Evolutionary conservation across 768 basidiomycete genomes (phyloP).

Genomic region (Boletus fagicola): DNA sequence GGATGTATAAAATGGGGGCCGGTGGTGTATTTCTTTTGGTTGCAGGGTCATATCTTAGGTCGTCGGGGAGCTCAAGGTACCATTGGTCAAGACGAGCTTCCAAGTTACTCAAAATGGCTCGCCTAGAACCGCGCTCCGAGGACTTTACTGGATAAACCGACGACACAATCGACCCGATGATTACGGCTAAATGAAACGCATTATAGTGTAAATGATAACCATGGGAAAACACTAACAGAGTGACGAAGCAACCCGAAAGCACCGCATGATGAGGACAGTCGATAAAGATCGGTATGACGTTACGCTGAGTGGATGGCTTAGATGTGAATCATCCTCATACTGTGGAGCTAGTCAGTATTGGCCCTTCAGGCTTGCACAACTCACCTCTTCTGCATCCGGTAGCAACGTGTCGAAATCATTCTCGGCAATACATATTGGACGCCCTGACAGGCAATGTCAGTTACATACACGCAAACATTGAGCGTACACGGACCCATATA

Average conservation of each 20-base stretch:
- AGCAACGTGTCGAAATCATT: constrained; percentile 67
- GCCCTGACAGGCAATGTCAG: constrained; percentile 41
- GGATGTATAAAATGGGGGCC: constrained; percentile 65
- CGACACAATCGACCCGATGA: constrained; percentile 64
- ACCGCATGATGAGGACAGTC: constrained; percentile 46
- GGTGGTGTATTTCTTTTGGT: constrained; percentile 54
- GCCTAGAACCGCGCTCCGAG: constrained; percentile 44
- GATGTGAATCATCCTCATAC: constrained; percentile 61
- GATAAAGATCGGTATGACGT: constrained; percentile 40
- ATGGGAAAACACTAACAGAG: constrained; percentile 47
- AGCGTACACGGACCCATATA: constrained; percentile 57
- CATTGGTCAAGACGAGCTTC: constrained; percentile 72
- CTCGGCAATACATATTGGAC: constrained; percentile 66
- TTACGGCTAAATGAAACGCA: constrained; percentile 48
- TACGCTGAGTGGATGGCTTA: constrained; percentile 41
- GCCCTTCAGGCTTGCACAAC: constrained; percentile 10
- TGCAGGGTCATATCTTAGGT: constrained; percentile 56
- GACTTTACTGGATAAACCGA: constrained; percentile 68
- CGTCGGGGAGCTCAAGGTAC: constrained; percentile 66
- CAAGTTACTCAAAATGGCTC: constrained; percentile 49
- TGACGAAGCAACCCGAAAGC: constrained; percentile 53
- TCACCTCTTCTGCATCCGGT: constrained; percentile 55
- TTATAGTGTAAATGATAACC: constrained; percentile 3
- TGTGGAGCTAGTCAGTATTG: constrained; percentile 29
- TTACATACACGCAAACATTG: not conserved